These are phyloP conservation scores for Podaxis sp. DNA, from an alignment of 768 basidiomycete genomes.

Conservation along the genomic window DNA sequence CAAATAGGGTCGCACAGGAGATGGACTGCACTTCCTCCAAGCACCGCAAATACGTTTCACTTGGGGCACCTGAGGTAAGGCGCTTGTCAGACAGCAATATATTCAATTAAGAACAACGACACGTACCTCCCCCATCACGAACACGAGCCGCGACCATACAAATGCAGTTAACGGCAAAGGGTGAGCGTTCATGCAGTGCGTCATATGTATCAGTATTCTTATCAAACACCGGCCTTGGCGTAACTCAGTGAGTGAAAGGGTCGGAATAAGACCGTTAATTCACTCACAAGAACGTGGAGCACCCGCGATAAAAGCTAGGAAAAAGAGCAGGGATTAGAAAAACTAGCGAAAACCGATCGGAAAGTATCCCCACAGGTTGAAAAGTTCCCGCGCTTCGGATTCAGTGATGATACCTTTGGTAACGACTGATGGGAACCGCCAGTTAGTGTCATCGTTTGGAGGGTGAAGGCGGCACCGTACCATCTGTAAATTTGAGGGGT, in stretches of 20 bases:
- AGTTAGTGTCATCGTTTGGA: slow-evolving; percentile 12
- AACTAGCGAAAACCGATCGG: slow-evolving; percentile 3
- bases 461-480: slow-evolving; percentile 36
- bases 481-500: slow-evolving; percentile 73
- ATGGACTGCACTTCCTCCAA: slow-evolving; percentile 85
- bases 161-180: slow-evolving; percentile 90
- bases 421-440: slow-evolving; percentile 54
- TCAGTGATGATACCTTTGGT: slow-evolving; percentile 81
- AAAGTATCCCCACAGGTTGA: slow-evolving; percentile 65
- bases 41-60: slow-evolving; percentile 70
- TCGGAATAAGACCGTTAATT: slow-evolving; percentile 29
- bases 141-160: slow-evolving; percentile 93
- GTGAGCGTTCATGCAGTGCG: slow-evolving; percentile 82
- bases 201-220: slow-evolving; percentile 82
- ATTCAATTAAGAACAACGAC: not conserved
- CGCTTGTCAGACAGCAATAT: slow-evolving; percentile 8
- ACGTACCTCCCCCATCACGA: slow-evolving; percentile 83
- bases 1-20: slow-evolving; percentile 83
- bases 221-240: slow-evolving; percentile 75
- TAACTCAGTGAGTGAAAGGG: slow-evolving; percentile 44
- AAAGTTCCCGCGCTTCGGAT: slow-evolving; percentile 81
- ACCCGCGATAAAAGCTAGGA: slow-evolving; percentile 86
- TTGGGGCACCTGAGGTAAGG: slow-evolving; percentile 55
- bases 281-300: slow-evolving; percentile 49
- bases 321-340: slow-evolving; percentile 16